Evolutionary conservation across 2,329 filamentous ascomycete genomes (phyloP), one percentile per base, ranked within the genome.

Genomic region (Sporothrix variecibatus): DNA sequence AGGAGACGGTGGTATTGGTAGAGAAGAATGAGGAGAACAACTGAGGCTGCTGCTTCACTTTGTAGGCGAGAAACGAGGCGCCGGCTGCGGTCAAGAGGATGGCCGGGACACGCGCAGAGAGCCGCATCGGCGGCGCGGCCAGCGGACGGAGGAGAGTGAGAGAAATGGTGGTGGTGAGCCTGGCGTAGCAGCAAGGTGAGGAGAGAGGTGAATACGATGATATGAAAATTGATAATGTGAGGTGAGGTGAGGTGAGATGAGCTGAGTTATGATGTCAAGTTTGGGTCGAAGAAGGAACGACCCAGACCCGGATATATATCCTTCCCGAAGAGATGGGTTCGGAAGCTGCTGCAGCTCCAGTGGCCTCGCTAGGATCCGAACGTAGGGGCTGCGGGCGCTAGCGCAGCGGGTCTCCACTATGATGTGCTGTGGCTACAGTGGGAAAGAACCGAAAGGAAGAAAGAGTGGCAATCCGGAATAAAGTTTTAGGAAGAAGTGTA

Each of bases 51-150:
- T 73, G 49, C 40, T 68, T 68, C 0, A 34, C 51, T n/a, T 72
- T 72, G 71, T 74, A 77, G 6, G 76, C 76, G 23, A 75, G 20
- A n/a, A 74, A 70, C 1, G 72, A 51, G 28, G 71, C 74, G 43
- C 75, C 75, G n/a, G 74, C 76, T 40, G 76, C 75, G 49, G 76
- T 73, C 15, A 75, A 20, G 43, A 77, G 20, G 17, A 76, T 46
- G 40, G 73, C 76, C 7, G 76, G 73, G 11, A 74, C 46, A 2
- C 75, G 76, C 7, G 72, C 9, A 23, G 51, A 56, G 12, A 78
- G 68, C 8, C 81, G 80, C 73, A 67, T 73, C 20, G 68, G 53
- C 69, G 60, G 62, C 26, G 49, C 69, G 58, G 71, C 43, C 26
- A 72, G 58, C 56, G 23, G 67, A 34, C 23, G 69, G 15, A 62